These are phyloP conservation scores for Aureobasidium sp. DNA, from an alignment of 2,329 filamentous ascomycete species.

Conservation along the genomic window DNA sequence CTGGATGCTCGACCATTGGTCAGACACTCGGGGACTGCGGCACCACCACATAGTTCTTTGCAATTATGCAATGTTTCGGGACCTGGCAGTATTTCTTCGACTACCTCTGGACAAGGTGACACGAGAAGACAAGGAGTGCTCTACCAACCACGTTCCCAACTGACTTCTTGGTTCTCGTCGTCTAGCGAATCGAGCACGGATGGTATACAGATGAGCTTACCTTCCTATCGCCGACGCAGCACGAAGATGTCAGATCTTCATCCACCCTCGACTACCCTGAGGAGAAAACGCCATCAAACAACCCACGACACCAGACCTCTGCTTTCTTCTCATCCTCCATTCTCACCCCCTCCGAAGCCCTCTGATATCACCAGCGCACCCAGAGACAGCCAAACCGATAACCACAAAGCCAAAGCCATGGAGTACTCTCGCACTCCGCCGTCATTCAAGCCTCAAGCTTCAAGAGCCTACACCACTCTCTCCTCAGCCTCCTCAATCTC, in stretches of 20 bases:
- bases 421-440: neutral
- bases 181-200: neutral
- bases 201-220: neutral
- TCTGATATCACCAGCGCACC: neutral
- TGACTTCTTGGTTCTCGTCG: neutral
- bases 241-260: neutral
- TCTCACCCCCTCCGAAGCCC: neutral
- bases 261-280: neutral
- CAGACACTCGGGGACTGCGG: neutral
- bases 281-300: neutral
- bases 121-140: neutral
- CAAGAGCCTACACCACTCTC: neutral
- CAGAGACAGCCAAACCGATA: neutral
- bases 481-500: neutral
- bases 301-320: neutral
- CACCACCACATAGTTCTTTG: slow-evolving; percentile 1
- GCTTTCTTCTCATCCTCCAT: neutral
- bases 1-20: slow-evolving; percentile 2
- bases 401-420: neutral
- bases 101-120: too few species aligned
- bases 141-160: neutral
- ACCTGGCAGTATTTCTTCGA: too few species aligned
- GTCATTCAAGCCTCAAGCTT: neutral
- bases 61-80: neutral
- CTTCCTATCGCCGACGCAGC: neutral